phyloP scores from a whole-genome alignment of 805 yeast species.

The Sugiyamaella boreocaroliniensis region DNA sequence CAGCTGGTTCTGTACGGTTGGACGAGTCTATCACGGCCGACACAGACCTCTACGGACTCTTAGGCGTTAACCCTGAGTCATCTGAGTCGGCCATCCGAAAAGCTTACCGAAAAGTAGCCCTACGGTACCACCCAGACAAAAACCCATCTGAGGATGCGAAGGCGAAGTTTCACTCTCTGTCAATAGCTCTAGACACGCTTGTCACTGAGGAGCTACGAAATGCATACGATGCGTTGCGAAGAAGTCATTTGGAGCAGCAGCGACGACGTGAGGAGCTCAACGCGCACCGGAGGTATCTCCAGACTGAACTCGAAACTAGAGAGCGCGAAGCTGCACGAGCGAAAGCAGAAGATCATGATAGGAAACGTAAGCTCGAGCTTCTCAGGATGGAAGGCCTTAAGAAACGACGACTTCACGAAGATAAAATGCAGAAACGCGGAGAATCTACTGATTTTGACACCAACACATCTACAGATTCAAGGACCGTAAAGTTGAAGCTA shows the following conservation, averaged over 20 bases:
- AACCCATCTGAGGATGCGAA: constrained; percentile 24
- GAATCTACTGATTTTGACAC: background rate
- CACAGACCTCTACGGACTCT: constrained; percentile 19
- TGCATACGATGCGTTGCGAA: constrained; percentile 17
- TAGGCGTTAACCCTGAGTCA: constrained; percentile 38
- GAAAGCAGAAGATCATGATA: background rate
- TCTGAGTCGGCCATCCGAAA: constrained; percentile 78
- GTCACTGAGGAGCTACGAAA: constrained; percentile 8
- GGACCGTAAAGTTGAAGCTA: constrained; percentile 2
- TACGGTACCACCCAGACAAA: constrained; percentile 43
- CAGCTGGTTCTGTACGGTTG: background rate
- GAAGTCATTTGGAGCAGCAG: constrained; percentile 10
- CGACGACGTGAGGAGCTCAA: constrained; percentile 10
- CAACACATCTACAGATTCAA: background rate
- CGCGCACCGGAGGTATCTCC: constrained; percentile 14
- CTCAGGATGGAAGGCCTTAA: constrained; percentile 16
- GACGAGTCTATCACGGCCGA: constrained; percentile 13
- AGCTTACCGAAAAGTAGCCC: constrained; percentile 85
- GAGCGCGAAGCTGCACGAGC: constrained; percentile 16
- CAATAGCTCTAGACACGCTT: constrained; percentile 22
- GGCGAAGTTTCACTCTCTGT: constrained; percentile 22
- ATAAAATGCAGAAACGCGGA: background rate
- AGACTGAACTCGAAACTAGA: constrained; percentile 21
- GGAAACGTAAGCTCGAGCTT: constrained; percentile 14
- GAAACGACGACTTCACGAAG: constrained; percentile 11